Percentiles rank a stretch among this genome's conserved stretches.
phyloP scores from a whole-genome alignment of 1,139 yeast genomes.

The Arxiozyma slooffiae region DNA sequence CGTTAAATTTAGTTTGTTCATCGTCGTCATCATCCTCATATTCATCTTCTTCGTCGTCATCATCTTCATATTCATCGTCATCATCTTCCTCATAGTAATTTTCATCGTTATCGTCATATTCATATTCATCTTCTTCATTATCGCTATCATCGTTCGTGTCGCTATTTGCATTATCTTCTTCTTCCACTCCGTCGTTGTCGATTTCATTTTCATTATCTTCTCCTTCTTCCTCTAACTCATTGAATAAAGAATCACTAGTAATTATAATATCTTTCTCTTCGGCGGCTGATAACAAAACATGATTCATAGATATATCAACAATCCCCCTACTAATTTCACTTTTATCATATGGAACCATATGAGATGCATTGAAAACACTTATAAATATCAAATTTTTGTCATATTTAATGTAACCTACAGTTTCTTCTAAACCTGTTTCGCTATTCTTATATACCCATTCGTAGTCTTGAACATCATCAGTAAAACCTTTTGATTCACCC shows the following conservation, averaged over 20 bases:
- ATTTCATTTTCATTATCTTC: conserved; percentile 6
- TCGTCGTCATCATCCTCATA: conserved; percentile 5
- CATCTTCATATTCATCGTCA: conserved; percentile 11
- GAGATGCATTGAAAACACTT: conserved; percentile 67
- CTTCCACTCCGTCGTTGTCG: not conserved
- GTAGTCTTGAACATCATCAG: conserved; percentile 30
- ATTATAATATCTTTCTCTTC: conserved; percentile 12
- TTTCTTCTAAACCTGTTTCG: conserved; percentile 33
- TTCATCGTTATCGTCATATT: conserved; percentile 8
- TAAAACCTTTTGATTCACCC: conserved; percentile 58
- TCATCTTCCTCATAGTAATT: conserved; percentile 6
- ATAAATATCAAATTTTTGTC: conserved; percentile 73
- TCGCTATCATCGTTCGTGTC: conserved; percentile 6
- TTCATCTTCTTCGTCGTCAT: conserved; percentile 9
- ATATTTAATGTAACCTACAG: conserved; percentile 43
- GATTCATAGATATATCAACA: conserved; percentile 37
- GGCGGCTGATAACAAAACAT: conserved; percentile 19
- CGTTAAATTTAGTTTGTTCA: conserved; percentile 5
- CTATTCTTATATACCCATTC: conserved; percentile 55
- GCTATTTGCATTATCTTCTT: conserved; percentile 3
- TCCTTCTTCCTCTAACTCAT: conserved; percentile 6
- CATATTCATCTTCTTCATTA: conserved; percentile 8
- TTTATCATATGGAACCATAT: conserved; percentile 88
- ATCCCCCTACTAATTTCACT: conserved; percentile 65
- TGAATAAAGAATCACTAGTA: conserved; percentile 7